Conservation (phyloP, 2,329 filamentous ascomycete species). For the Zymoseptoria pseudotritici region DNA sequence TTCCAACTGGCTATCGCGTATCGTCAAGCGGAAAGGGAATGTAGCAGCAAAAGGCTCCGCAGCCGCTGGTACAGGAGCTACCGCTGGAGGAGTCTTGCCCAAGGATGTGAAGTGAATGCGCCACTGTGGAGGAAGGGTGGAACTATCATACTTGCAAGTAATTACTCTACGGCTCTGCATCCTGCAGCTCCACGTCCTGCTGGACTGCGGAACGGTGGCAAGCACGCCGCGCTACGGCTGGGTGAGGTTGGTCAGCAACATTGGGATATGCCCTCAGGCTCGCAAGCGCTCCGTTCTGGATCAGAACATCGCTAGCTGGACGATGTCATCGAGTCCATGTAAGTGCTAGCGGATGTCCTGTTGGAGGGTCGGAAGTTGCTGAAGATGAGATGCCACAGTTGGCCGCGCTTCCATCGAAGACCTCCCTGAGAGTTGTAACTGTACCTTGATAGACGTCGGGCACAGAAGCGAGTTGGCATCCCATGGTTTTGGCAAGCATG, state of each 20-base stretch:
- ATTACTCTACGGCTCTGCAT: neutral
- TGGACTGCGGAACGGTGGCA: neutral
- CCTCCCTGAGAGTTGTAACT: too few relatives aligned
- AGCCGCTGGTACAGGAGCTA: slow-evolving; percentile 30
- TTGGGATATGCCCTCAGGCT: neutral
- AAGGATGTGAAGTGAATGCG: slow-evolving; percentile 11
- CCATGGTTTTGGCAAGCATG: too few relatives aligned
- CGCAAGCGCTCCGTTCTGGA: too few relatives aligned
- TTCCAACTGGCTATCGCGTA: slow-evolving; percentile 31
- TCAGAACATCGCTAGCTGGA: too few relatives aligned
- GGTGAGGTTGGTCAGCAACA: neutral
- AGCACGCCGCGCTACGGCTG: too few relatives aligned
- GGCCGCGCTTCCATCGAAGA: too few relatives aligned
- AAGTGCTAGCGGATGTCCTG: too few relatives aligned
- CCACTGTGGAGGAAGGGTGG: neutral
- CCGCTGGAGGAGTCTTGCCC: slow-evolving; percentile 26
- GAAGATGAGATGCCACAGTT: too few relatives aligned
- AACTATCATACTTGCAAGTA: neutral
- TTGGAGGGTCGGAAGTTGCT: too few relatives aligned
- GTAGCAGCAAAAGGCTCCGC: slow-evolving; percentile 5
- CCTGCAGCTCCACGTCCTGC: neutral
- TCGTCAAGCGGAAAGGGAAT: slow-evolving; percentile 31
- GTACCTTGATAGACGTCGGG: too few relatives aligned
- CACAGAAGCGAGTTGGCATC: too few relatives aligned
- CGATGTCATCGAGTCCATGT: too few relatives aligned